Percentiles rank a stretch among this genome's conserved stretches.
phyloP scores from a whole-genome alignment of 176 grass and related monocot genomes.

The Bonia amplexicaulis region DNA sequence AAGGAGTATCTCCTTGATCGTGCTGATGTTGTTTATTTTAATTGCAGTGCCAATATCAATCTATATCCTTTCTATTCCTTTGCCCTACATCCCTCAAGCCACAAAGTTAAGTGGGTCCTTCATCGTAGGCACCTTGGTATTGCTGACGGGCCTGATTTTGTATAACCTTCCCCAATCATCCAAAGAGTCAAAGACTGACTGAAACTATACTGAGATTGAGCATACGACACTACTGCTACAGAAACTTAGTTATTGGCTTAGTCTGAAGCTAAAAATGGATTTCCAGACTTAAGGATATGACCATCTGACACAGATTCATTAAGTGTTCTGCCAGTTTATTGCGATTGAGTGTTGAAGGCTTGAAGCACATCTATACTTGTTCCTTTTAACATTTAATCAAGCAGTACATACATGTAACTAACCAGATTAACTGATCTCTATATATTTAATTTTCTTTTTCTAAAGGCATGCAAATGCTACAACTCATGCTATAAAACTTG shows the following conservation, averaged over 20 bases:
- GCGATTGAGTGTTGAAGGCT: background rate
- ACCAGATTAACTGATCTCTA: background rate
- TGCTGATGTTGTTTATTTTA: conserved; percentile 20
- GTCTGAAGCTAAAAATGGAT: background rate
- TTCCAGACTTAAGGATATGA: background rate
- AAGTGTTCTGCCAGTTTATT: background rate
- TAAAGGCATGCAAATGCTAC: background rate
- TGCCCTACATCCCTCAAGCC: conserved; percentile 73
- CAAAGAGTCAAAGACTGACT: conserved; percentile 50
- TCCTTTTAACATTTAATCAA: background rate
- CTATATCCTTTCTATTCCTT: conserved; percentile 75
- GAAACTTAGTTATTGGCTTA: background rate
- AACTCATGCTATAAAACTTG: background rate
- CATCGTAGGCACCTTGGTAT: conserved; percentile 45
- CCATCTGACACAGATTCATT: background rate
- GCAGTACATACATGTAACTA: background rate
- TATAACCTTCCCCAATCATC: conserved; percentile 62
- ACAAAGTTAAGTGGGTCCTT: conserved; percentile 50
- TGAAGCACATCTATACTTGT: background rate
- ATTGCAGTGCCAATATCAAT: conserved; percentile 80
- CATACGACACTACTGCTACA: background rate
- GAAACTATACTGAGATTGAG: background rate
- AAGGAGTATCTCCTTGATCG: background rate
- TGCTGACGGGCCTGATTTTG: conserved; percentile 58
- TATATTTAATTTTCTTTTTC: background rate